These are phyloP conservation scores for Chaetomidium leptoderma DNA, from an alignment of 495 filamentous ascomycete genomes.

Conservation along the genomic window DNA sequence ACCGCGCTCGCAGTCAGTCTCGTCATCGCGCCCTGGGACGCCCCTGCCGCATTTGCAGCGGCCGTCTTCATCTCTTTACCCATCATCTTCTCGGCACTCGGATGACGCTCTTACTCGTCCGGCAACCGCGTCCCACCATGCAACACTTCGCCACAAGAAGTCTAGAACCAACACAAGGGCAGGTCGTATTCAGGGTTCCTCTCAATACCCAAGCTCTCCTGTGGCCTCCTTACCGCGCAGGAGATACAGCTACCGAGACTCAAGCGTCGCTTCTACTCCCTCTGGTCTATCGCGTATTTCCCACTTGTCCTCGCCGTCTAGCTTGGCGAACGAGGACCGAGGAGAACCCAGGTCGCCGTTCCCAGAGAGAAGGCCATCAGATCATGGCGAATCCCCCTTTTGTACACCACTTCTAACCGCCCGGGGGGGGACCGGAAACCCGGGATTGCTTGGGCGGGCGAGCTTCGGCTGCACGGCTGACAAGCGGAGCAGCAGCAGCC, in stretches of 20 bases:
- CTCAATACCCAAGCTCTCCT: background rate
- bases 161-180: background rate
- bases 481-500: background rate
- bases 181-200: background rate
- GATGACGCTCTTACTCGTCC: background rate
- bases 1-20: background rate
- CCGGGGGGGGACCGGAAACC: background rate
- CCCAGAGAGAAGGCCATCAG: background rate
- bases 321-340: background rate
- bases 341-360: background rate
- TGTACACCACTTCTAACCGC: background rate
- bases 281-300: background rate
- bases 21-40: constrained; percentile 2
- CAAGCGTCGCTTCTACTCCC: background rate
- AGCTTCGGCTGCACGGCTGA: background rate
- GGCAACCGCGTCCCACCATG: background rate
- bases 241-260: background rate
- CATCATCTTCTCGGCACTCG: constrained; percentile 14
- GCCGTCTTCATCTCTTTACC: constrained; percentile 6
- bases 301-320: background rate
- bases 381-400: background rate
- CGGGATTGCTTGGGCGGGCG: background rate
- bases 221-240: background rate
- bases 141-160: background rate
- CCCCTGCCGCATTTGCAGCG: background rate